Evolutionary conservation across 108 stramenopile genomes (phyloP), one percentile per base, ranked within the genome.

Genomic region (Schizochytrium sp.): DNA sequence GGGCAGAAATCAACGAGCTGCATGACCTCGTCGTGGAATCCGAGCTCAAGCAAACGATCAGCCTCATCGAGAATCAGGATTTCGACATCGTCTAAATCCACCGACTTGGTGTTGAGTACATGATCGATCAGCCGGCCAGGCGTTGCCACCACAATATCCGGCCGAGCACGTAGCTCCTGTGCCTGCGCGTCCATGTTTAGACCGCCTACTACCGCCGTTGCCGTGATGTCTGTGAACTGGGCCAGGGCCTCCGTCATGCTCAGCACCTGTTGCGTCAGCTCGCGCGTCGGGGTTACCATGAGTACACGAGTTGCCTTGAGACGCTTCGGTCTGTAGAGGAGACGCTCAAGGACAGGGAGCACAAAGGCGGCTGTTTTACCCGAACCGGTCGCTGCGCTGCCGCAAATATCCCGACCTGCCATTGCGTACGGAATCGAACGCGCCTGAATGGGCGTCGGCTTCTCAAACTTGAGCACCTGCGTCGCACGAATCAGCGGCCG

Each of bases 61-160:
- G 95, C 97, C 91, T 98, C 96, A 71, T 97, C 96, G n/a, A 97
- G 90, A 16, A 97, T 94, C 71, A 96, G 88, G 87, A 96, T 94
- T 60, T 96, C 96, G 4, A 94, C 88, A 44, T 97, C 98, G 88
- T 97, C 97, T 58, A 98, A 69, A 47, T 96, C 92, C 21, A 99
- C 97, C 18, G 94, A 95, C 16, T 93, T 93, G 21, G 96, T 94
- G 92, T 99, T 99, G 43, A 93, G 94, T 44, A 99, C 88, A 89
- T 98, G 98, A 89, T 99, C 99, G 48, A 98, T 58, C 60, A 99
- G 90, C 28, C 99, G 95, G 57, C 99, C 99, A 6, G 99, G 99
- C 28, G 99, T 98, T 25, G 96, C 97, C 6, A 98, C 95, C 44
- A 99, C 96, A 34, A 98, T 90, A 90, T 98, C 97, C 5, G 99